phyloP scores from a whole-genome alignment of 805 yeast species.

The Debaryomyces tyrocola region DNA sequence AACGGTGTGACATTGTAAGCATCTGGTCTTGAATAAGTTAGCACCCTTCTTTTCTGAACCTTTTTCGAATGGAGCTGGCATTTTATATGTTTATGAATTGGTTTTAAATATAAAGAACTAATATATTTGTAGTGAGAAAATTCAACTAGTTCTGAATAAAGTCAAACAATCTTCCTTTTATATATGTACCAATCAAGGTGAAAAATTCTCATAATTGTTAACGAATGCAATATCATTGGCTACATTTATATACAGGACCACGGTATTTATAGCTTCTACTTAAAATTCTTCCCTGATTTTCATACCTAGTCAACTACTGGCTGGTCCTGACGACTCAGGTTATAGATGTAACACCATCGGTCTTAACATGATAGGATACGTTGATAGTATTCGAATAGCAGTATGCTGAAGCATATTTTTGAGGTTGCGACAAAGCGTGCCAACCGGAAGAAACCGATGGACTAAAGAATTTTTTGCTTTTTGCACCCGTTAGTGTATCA shows the following conservation, averaged over 20 bases:
- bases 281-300: neutral
- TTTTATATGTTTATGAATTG: constrained; percentile 11
- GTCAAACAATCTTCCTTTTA: neutral
- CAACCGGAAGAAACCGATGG: too few species aligned
- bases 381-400: too few species aligned
- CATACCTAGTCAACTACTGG: too few species aligned
- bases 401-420: too few species aligned
- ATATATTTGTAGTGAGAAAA: neutral
- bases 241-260: constrained; percentile 5
- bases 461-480: too few species aligned
- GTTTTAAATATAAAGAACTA: constrained; percentile 1
- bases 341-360: too few species aligned
- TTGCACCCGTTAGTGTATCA: too few species aligned
- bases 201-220: constrained; percentile 8
- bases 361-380: too few species aligned
- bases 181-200: neutral
- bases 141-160: neutral
- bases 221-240: constrained; percentile 8
- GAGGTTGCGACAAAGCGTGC: too few species aligned
- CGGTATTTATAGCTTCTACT: neutral
- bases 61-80: constrained; percentile 48
- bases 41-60: constrained; percentile 81
- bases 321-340: too few species aligned
- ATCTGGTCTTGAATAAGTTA: constrained; percentile 96
- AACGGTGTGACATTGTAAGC: constrained; percentile 97